Percentiles rank a stretch among this genome's conserved stretches.
Evolutionary conservation across 2,329 filamentous ascomycete genomes (phyloP).

Genomic region (Ophiobolus disseminans): DNA sequence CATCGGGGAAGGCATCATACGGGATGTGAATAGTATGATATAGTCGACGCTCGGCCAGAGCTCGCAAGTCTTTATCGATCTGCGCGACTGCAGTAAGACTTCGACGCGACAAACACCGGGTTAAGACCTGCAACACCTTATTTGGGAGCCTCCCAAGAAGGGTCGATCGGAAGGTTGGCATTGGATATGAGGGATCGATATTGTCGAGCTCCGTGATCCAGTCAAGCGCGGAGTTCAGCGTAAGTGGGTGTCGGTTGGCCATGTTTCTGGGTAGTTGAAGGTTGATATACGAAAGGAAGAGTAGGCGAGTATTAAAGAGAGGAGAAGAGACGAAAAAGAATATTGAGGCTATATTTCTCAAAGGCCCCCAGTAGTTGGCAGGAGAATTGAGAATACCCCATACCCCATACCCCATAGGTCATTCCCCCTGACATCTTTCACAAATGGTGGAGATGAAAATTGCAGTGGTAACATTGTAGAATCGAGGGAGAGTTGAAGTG

Average conservation of each 20-base stretch:
- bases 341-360: neutral
- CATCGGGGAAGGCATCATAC: no score
- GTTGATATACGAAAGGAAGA: no score
- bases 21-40: no score
- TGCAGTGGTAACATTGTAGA: no score
- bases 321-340: neutral
- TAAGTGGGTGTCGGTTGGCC: neutral
- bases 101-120: neutral
- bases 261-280: neutral
- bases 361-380: no score
- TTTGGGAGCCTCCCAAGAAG: neutral
- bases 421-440: no score
- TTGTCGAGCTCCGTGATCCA: neutral
- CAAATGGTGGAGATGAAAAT: no score
- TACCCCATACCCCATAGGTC: no score
- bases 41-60: neutral
- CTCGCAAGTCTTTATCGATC: neutral
- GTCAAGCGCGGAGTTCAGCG: neutral
- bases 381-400: no score
- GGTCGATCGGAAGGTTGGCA: neutral
- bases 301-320: neutral
- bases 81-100: neutral
- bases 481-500: no score
- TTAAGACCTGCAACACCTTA: neutral
- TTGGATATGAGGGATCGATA: neutral